A percentile compares a stretch with the other conserved stretches of the same genome.
These are phyloP conservation scores for Thelephora terrestris DNA, from an alignment of 1,284 basidiomycete genomes.

Conservation along the genomic window DNA sequence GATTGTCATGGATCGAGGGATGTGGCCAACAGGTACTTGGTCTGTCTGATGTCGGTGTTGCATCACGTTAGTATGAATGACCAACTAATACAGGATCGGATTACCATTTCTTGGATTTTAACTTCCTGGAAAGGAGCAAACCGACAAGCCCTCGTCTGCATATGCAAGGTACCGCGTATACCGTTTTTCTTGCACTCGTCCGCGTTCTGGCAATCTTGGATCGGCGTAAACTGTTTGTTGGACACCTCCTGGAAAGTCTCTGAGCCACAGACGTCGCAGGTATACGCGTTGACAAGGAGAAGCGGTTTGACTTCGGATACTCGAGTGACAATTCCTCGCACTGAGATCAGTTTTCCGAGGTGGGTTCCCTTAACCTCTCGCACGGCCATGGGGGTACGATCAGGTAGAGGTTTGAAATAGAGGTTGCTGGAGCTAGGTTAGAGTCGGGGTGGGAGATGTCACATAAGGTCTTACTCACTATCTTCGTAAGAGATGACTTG, in stretches of 20 bases:
- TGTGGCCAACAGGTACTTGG: conserved; percentile 99
- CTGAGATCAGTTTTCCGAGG: conserved; percentile 88
- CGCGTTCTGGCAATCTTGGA: conserved; percentile 79
- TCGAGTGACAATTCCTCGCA: conserved; percentile 95
- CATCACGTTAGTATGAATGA: conserved; percentile 3
- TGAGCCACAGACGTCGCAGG: conserved; percentile 95
- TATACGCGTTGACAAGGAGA: conserved; percentile 95
- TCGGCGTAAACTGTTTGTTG: conserved; percentile 87
- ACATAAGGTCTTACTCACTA: conserved; percentile 60
- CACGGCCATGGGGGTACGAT: conserved; percentile 75
- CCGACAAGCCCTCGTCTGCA: conserved; percentile 95
- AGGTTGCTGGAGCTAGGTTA: conserved; percentile 59
- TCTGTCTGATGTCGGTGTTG: conserved; percentile 57
- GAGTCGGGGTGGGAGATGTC: too few relatives aligned
- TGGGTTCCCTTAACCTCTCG: conserved; percentile 82
- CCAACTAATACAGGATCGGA: conserved; percentile 12
- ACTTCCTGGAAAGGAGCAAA: conserved; percentile 99
- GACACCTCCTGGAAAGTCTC: conserved; percentile 98
- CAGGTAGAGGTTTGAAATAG: conserved; percentile 82
- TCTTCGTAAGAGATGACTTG: conserved; percentile 83
- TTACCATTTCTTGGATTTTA: conserved; percentile 97
- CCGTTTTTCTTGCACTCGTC: conserved; percentile 79
- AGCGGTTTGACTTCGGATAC: conserved; percentile 99
- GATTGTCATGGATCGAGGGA: conserved; percentile 95
- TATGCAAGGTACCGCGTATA: conserved; percentile 87